phyloP scores from a whole-genome alignment of 805 yeast genomes.

The Candida alai region DNA sequence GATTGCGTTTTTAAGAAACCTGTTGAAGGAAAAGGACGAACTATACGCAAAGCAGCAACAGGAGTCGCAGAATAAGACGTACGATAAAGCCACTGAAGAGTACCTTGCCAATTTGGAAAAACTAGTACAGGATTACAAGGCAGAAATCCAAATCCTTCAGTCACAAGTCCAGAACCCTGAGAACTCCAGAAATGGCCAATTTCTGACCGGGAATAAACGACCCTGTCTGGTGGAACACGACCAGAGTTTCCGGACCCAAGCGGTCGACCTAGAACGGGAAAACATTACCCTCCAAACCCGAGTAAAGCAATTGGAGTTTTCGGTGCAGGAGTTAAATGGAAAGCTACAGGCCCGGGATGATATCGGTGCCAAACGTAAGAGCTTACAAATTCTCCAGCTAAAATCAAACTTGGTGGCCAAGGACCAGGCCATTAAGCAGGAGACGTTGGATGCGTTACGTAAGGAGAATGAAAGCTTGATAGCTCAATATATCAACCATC shows the following conservation, averaged over 20 bases:
- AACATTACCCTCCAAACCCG: conserved; percentile 36
- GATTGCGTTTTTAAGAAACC: conserved; percentile 52
- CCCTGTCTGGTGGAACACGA: conserved; percentile 9
- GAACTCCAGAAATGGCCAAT: conserved; percentile 8
- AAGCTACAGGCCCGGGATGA: conserved; percentile 26
- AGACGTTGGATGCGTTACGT: conserved; percentile 46
- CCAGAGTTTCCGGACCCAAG: conserved; percentile 11
- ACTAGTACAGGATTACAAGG: conserved; percentile 54
- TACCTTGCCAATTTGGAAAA: conserved; percentile 40
- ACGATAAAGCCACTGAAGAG: conserved; percentile 28
- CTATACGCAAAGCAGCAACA: conserved; percentile 16
- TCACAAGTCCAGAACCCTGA: conserved; percentile 25
- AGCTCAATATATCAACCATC: conserved; percentile 17
- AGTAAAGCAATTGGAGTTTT: conserved; percentile 32
- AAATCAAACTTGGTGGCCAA: conserved; percentile 60
- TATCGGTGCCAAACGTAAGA: conserved; percentile 17
- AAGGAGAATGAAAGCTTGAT: conserved; percentile 59
- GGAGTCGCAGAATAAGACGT: conserved; percentile 21
- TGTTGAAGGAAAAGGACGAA: conserved; percentile 48
- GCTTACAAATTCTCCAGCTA: conserved; percentile 54
- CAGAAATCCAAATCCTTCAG: conserved; percentile 44
- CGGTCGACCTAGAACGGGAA: conserved; percentile 33
- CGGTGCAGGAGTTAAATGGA: conserved; percentile 30
- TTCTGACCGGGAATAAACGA: conserved; percentile 10
- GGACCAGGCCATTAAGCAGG: conserved; percentile 58